These are phyloP conservation scores for Syzygium grande DNA, from an alignment of 345 rosid species.

Conservation along the genomic window DNA sequence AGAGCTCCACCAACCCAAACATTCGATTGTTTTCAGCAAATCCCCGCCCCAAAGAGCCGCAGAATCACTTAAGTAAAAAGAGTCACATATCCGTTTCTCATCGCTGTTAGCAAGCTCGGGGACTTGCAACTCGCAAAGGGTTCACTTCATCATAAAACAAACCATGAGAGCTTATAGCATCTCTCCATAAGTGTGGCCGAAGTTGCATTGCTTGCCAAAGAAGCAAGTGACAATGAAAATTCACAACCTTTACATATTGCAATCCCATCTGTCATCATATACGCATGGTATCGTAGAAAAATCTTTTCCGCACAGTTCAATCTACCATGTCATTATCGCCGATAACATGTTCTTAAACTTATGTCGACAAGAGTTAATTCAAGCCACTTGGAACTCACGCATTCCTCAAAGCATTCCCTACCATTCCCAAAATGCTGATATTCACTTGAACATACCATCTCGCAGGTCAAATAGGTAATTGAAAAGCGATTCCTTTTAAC, in stretches of 20 bases:
- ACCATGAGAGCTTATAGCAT: background rate
- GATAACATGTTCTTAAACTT: background rate
- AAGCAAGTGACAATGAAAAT: background rate
- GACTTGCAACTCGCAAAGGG: background rate
- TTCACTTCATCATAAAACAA: background rate
- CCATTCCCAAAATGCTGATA: background rate
- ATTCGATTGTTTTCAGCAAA: background rate
- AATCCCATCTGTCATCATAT: background rate
- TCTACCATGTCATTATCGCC: background rate
- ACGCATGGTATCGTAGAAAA: background rate
- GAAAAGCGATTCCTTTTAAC: background rate
- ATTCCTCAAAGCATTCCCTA: background rate
- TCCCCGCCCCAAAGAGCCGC: background rate
- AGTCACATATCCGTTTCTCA: background rate
- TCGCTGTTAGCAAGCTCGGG: background rate
- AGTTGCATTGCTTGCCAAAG: background rate
- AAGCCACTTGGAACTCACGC: background rate
- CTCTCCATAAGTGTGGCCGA: background rate
- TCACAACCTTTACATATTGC: background rate
- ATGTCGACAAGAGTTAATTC: background rate
- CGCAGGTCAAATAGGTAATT: background rate
- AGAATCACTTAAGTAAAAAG: background rate
- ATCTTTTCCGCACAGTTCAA: background rate
- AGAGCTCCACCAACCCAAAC: background rate
- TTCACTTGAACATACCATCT: background rate